Evolutionary conservation across 768 basidiomycete genomes (phyloP), one percentile per base, ranked within the genome.

Genomic region (Pluteus cervinus): DNA sequence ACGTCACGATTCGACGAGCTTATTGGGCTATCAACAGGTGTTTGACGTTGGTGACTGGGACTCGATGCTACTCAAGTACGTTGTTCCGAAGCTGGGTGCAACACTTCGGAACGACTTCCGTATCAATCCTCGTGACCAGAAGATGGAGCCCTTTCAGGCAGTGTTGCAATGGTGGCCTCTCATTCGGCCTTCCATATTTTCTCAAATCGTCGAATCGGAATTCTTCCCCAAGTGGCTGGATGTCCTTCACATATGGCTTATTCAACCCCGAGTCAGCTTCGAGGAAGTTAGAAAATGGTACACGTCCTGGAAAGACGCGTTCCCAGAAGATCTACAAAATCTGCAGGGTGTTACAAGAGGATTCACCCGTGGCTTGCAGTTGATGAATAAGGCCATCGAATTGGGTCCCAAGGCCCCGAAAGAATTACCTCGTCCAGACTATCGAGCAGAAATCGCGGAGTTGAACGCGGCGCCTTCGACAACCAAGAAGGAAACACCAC

Each of bases 221-320:
- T 94, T 98, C 68, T 97, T 97, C 73, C 88, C 91, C 4, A 94
- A 96, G 55, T 99, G 93, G 92, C 69, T 98, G 42, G 85, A 91
- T 33, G 80, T 87, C 15, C 66, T 99, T 16, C 82, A 93, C 53
- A 61, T 89, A 30, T 98, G 96, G 96, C 81, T 99, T 26, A 70
- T 84, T n/a, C 86, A 90, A 46, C 88, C 90, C 1, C 75, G 66
- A 31, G 85, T 85, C 51, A 92, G 79, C 62, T 85, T 90, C 49
- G 88, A 86, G 48, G 90, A 98, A 58, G 90, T 99, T 7, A 86
- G 86, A 3, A 76, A 85, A 42, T 99, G 96, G 96, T 96, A 83
- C 56, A 73, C 71, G 1, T 86, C 79, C 57, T 98, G 94, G 94
- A 94, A 92, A 57, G 58, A 61, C 2, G 53, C 71, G 26, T 90